Evolutionary conservation across 2,329 filamentous ascomycete genomes (phyloP), one percentile per base, ranked within the genome.

Genomic region (Aspergillus sp.): DNA sequence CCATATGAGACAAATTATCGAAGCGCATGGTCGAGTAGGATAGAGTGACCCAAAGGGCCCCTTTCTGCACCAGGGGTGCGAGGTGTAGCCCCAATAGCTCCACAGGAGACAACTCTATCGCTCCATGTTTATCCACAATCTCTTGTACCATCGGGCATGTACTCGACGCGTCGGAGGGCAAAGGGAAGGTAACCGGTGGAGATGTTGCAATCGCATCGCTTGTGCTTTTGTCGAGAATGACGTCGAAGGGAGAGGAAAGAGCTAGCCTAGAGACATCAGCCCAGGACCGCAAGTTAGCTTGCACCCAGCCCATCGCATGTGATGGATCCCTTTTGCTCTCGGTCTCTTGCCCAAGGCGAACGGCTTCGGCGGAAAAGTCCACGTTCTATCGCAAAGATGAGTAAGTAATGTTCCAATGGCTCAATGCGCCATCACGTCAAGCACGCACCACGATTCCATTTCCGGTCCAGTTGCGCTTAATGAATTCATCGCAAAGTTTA

Each of bases 201-300:
- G 63, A 66, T 2, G 74, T 76, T 5, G 73, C 70, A 48, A 76
- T 74, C n/a, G 74, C 71, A 52, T 76, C 74, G 61, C 71, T 74
- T 1, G 74, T 76, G 57, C 74, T 75, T 59, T 76, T 76, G 55
- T 76, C 74, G 1, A 76, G 53, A 15, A 76, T 64, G 32, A 73
- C 67, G 21, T 75, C 72, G 43, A 76, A 74, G 0, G 74, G 73
- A 1, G 67, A 70, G 48, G 70, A 67, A 1, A 41, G 52, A 5
- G 58, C n/a, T 15, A 76, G 57, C 8, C 41, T 32, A n/a, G 68
- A 63, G 15, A 76, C 63, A 41, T 74, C 66, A 4, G 60, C 49
- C 74, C 74, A 76, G 0, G 68, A 70, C 23, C 72, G 69, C 6
- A 76, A 57, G 45, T 76, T 70, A 9, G 63, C 67, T 10, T 65